phyloP scores from a whole-genome alignment of 1,284 basidiomycete genomes.

The Pascua sp. region DNA sequence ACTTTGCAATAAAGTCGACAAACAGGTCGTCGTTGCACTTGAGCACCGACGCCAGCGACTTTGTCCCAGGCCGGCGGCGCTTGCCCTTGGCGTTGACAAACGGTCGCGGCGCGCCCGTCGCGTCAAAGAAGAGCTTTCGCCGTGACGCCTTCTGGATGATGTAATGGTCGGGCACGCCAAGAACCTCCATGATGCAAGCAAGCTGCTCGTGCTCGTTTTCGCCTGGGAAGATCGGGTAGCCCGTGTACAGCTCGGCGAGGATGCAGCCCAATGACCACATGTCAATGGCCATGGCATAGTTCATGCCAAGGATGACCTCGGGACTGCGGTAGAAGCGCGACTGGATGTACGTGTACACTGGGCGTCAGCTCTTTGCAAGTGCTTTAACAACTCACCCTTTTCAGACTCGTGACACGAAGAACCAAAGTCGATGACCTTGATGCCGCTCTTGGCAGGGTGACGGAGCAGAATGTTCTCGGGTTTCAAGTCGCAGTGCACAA shows the following conservation, averaged over 20 bases:
- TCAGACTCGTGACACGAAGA: slow-evolving; percentile 98
- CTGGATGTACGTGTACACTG: slow-evolving; percentile 99
- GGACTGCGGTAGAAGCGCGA: slow-evolving; percentile 98
- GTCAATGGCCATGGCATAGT: slow-evolving; percentile 90
- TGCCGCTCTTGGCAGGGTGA: slow-evolving; percentile 91
- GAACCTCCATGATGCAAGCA: slow-evolving; percentile 96
- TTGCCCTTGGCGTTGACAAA: slow-evolving; percentile 97
- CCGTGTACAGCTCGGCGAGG: slow-evolving; percentile 95
- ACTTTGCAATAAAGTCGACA: slow-evolving; percentile 79
- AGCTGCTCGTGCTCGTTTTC: slow-evolving; percentile 99
- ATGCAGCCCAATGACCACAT: slow-evolving; percentile 99
- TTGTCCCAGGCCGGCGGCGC: slow-evolving; percentile 81
- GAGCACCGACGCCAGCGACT: slow-evolving; percentile 81
- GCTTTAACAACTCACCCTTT: slow-evolving; percentile 68
- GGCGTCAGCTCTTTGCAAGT: slow-evolving; percentile 1
- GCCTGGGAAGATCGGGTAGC: slow-evolving; percentile 92
- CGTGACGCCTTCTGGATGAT: slow-evolving; percentile 90
- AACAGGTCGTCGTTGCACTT: slow-evolving; percentile 68
- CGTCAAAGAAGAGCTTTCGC: slow-evolving; percentile 94
- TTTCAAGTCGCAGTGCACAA: slow-evolving; percentile 99
- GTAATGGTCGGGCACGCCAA: slow-evolving; percentile 92
- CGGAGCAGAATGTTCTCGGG: slow-evolving; percentile 96
- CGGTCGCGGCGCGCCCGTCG: slow-evolving; percentile 83
- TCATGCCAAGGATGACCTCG: slow-evolving; percentile 90
- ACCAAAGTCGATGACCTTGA: slow-evolving; percentile 99